These are phyloP conservation scores for Apiotrichum brassicae DNA, from an alignment of 1,284 basidiomycete genomes.

Conservation along the genomic window DNA sequence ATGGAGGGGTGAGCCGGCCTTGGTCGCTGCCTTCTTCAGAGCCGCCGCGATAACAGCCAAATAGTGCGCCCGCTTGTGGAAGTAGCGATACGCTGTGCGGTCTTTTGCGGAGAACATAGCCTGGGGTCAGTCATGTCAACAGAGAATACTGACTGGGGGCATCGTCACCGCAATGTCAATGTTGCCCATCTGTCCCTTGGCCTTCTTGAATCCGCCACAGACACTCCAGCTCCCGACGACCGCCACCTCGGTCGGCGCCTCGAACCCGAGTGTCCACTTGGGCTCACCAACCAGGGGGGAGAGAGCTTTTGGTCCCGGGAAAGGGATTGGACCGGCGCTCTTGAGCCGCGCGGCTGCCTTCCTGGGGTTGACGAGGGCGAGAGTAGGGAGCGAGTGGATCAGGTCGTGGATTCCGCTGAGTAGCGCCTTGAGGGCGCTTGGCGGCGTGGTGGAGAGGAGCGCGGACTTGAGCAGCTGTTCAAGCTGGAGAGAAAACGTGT, in stretches of 20 bases:
- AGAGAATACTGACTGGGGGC: constrained; percentile 59
- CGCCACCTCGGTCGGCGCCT: constrained; percentile 52
- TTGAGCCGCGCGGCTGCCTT: constrained; percentile 60
- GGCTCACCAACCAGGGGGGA: constrained; percentile 62
- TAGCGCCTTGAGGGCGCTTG: constrained; percentile 57
- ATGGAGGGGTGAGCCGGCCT: constrained; percentile 58
- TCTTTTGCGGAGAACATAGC: constrained; percentile 88
- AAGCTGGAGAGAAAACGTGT: constrained; percentile 53
- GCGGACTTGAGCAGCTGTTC: constrained; percentile 69
- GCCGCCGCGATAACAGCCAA: constrained; percentile 71
- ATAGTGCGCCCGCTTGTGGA: constrained; percentile 89
- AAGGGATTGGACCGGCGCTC: constrained; percentile 54
- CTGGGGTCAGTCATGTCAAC: constrained; percentile 15
- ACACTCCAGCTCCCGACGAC: constrained; percentile 53
- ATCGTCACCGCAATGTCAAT: constrained; percentile 83
- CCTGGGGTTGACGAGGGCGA: constrained; percentile 56
- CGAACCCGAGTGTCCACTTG: constrained; percentile 61
- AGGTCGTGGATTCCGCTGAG: constrained; percentile 72
- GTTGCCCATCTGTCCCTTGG: constrained; percentile 54
- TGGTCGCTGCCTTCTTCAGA: constrained; percentile 50
- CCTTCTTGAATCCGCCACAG: constrained; percentile 54
- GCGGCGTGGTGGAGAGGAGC: constrained; percentile 53
- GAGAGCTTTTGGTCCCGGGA: constrained; percentile 51
- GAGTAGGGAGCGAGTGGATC: constrained; percentile 50
- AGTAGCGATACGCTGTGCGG: constrained; percentile 80